Evolutionary conservation across 169 alveolate genomes (phyloP).

Genomic region (Cryptosporidium sp.): DNA sequence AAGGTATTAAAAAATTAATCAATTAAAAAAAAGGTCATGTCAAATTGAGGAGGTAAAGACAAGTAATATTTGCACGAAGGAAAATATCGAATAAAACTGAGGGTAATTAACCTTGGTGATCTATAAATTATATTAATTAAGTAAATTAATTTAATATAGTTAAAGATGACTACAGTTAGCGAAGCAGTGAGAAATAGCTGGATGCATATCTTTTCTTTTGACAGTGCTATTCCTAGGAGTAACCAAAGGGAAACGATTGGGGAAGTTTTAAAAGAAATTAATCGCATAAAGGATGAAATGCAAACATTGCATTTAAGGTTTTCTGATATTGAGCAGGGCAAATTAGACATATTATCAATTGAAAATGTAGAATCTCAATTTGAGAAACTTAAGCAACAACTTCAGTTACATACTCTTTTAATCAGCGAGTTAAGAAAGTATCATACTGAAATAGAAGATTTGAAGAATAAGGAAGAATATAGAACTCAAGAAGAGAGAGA

Average conservation of each 20-base stretch:
- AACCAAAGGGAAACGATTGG: slow-evolving; percentile 55
- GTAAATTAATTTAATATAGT: neutral
- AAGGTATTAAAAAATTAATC: neutral
- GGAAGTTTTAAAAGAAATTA: slow-evolving; percentile 57
- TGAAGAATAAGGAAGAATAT: slow-evolving; percentile 46
- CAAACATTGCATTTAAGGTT: slow-evolving; percentile 64
- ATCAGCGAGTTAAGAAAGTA: slow-evolving; percentile 66
- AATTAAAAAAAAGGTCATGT: neutral
- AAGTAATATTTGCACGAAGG: neutral
- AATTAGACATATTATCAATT: slow-evolving; percentile 32
- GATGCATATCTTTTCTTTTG: slow-evolving; percentile 75
- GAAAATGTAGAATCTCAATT: slow-evolving; percentile 58
- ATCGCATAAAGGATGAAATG: slow-evolving; percentile 75
- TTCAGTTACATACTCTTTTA: slow-evolving; percentile 57
- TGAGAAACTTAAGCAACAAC: slow-evolving; percentile 67
- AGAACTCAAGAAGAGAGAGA: slow-evolving; percentile 54
- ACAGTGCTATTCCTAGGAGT: slow-evolving; percentile 73
- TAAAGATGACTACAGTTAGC: slow-evolving; percentile 57
- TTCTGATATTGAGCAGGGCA: slow-evolving; percentile 68
- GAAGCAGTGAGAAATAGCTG: slow-evolving; percentile 74
- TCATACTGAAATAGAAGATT: slow-evolving; percentile 71
- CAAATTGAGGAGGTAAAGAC: slow-evolving; percentile 6
- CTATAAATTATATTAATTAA: neutral
- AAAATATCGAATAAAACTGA: neutral
- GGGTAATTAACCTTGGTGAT: neutral